A percentile compares a stretch with the other conserved stretches of the same genome.
Evolutionary conservation across 306 rosid genomes (phyloP).

Genomic region (Glycine tomentella): DNA sequence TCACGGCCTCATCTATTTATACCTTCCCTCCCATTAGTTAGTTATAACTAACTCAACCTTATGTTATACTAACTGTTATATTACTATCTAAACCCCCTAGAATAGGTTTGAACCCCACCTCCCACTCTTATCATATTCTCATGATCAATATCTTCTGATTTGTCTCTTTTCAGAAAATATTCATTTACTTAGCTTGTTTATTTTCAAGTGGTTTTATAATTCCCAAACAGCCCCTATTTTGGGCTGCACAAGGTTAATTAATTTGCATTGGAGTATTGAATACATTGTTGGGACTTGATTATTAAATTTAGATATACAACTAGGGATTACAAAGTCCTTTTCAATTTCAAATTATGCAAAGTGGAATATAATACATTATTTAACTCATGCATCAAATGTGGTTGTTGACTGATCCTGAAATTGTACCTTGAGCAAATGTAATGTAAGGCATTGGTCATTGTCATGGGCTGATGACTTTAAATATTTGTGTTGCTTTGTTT

Average conservation of each 20-base stretch:
- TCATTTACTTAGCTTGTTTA: slow-evolving; percentile 33
- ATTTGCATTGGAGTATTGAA: slow-evolving; percentile 32
- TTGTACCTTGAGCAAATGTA: slow-evolving; percentile 32
- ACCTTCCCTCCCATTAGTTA: too few species aligned
- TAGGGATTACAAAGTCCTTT: slow-evolving; percentile 32
- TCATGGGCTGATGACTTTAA: slow-evolving; percentile 34
- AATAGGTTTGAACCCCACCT: too few species aligned
- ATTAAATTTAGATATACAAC: slow-evolving; percentile 29
- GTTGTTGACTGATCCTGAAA: slow-evolving; percentile 33
- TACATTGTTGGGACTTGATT: slow-evolving; percentile 26
- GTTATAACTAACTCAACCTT: too few species aligned
- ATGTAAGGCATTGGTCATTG: slow-evolving; percentile 14
- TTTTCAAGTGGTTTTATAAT: slow-evolving; percentile 27
- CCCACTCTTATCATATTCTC: too few species aligned
- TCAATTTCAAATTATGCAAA: slow-evolving; percentile 34
- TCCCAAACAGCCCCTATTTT: not conserved
- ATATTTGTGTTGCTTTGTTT: slow-evolving; percentile 49
- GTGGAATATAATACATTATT: slow-evolving; percentile 24
- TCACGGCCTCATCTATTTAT: too few species aligned
- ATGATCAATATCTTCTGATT: slow-evolving; percentile 33
- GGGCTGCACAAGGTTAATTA: slow-evolving; percentile 29
- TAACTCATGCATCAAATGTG: slow-evolving; percentile 14
- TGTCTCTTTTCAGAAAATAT: slow-evolving; percentile 28
- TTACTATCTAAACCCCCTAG: too few species aligned
- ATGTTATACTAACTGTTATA: too few species aligned